phyloP scores from a whole-genome alignment of 2,329 filamentous ascomycete species.

The Curvularia sp. region DNA sequence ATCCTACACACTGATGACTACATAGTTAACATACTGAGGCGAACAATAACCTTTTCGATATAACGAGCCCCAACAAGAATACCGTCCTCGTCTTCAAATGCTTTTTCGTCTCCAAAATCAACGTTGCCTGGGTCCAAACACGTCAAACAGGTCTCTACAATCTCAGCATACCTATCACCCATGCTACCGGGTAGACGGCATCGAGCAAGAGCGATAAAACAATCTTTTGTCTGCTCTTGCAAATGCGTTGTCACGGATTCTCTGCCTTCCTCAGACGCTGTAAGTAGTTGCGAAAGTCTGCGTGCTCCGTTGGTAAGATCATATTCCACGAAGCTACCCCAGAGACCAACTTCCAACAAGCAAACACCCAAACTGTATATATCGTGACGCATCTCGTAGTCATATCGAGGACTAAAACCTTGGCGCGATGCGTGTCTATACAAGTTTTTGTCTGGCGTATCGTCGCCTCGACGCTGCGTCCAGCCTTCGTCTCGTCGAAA shows the following conservation, averaged over 20 bases:
- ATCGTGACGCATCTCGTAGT: conserved; percentile 62
- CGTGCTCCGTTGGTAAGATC: conserved; percentile 1
- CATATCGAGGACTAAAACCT: conserved; percentile 49
- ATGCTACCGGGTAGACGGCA: conserved; percentile 24
- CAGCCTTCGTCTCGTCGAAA: conserved; percentile 50
- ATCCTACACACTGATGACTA: not conserved
- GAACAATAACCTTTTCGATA: conserved; percentile 41
- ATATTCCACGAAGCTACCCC: conserved; percentile 50
- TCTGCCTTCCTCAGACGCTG: not conserved
- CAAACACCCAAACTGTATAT: conserved; percentile 65
- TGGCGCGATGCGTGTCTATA: conserved; percentile 62
- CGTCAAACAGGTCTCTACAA: conserved; percentile 30
- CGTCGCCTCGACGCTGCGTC: conserved; percentile 50
- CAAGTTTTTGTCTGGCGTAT: conserved; percentile 54
- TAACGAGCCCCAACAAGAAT: conserved; percentile 41
- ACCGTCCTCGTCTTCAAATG: conserved; percentile 40
- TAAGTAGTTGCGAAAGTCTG: conserved; percentile 16
- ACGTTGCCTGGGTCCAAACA: conserved; percentile 20
- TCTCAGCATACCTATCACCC: conserved; percentile 45
- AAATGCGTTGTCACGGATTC: not conserved
- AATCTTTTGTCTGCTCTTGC: not conserved
- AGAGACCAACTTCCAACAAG: conserved; percentile 62
- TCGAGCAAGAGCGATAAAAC: not conserved
- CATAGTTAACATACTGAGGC: not conserved
- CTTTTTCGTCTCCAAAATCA: conserved; percentile 36